phyloP scores from a whole-genome alignment of 441 rosid genomes.

The Brassica hybrid region DNA sequence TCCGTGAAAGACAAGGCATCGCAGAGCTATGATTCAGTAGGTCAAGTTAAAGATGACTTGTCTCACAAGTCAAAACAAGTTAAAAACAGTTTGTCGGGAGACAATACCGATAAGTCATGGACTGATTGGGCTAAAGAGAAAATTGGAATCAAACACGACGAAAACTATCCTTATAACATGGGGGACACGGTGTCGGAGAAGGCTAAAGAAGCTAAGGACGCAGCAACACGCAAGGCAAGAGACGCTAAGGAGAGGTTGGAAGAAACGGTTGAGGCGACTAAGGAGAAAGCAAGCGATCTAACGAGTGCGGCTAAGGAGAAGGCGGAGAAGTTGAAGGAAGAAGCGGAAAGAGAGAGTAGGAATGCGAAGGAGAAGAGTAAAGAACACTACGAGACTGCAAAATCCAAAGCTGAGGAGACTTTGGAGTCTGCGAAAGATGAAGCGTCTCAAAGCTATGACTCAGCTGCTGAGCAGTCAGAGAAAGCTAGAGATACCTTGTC shows the following conservation, averaged over 20 bases:
- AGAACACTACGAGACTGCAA: slow-evolving; percentile 41
- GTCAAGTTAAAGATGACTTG: slow-evolving; percentile 40
- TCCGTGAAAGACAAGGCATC: slow-evolving; percentile 38
- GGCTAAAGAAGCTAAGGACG: slow-evolving; percentile 27
- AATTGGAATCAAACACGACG: neutral
- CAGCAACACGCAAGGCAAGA: slow-evolving; percentile 31
- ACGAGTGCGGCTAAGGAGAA: slow-evolving; percentile 40
- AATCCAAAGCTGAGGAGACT: slow-evolving; percentile 46
- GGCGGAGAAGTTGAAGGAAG: slow-evolving; percentile 39
- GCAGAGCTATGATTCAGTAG: slow-evolving; percentile 29
- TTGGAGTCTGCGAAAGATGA: slow-evolving; percentile 44
- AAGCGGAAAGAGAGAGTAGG: slow-evolving; percentile 34
- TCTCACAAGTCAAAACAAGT: slow-evolving; percentile 10
- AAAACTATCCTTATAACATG: slow-evolving; percentile 22
- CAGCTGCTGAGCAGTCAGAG: slow-evolving; percentile 35
- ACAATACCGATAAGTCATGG: neutral
- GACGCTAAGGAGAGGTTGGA: slow-evolving; percentile 35
- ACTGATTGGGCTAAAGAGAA: slow-evolving; percentile 29
- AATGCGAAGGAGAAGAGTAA: slow-evolving; percentile 27
- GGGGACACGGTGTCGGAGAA: slow-evolving; percentile 36
- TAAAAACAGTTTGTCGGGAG: neutral
- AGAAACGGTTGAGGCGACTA: slow-evolving; percentile 36
- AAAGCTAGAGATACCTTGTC: slow-evolving; percentile 36
- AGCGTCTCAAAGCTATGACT: slow-evolving; percentile 37
- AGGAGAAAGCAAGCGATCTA: slow-evolving; percentile 45